Evolutionary conservation across 1,139 yeast genomes (phyloP), one percentile per base, ranked within the genome.

Genomic region (Kodamaea derodonti): DNA sequence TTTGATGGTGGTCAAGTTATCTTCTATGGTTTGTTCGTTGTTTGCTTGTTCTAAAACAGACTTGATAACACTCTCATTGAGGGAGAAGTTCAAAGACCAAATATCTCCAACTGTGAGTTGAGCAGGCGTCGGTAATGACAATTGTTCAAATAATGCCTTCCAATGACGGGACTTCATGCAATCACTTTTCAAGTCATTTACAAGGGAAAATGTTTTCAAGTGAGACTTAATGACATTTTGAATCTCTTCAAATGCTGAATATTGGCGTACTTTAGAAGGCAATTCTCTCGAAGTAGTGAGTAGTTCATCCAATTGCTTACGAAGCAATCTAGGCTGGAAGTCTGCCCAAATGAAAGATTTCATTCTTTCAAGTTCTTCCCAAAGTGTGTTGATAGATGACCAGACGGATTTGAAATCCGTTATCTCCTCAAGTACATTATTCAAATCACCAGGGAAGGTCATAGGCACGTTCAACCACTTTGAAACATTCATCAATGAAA

Each of bases 111-210:
- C 58, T 3, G 45, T 25, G 5, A 50, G 58, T 24, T 32, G 37
- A 1, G 46, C 30, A 3, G 54, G 34, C 2, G 43, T 48, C 12
- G 44, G 30, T 30, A 50, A 4, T 31, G 58, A 49, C 48, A 65
- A 37, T 42, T 52, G 42, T 2, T 30, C 22, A 27, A 29, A 24
- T 2, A 88, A 58, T n/a, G 52, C 51, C 24, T 58, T 60, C 94
- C 95, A 83, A 49, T 88, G 96, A 17, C 92, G 68, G 1, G 72
- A 72, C 41, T 75, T 76, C 46, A 88, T 58, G 0, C 76, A 69
- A 1, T 74, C 83, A 12, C 76, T 70, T 41, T 72, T 76, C 41
- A 88, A 58, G 5, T 75, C 80, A 1, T 61, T 47, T 1, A 84
- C 33, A 9, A 69, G 39, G 1, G 74, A 56, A 20, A 65, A 60